Conservation (phyloP, 2,329 filamentous ascomycete genomes). For the Coniochaeta hoffmannii region DNA sequence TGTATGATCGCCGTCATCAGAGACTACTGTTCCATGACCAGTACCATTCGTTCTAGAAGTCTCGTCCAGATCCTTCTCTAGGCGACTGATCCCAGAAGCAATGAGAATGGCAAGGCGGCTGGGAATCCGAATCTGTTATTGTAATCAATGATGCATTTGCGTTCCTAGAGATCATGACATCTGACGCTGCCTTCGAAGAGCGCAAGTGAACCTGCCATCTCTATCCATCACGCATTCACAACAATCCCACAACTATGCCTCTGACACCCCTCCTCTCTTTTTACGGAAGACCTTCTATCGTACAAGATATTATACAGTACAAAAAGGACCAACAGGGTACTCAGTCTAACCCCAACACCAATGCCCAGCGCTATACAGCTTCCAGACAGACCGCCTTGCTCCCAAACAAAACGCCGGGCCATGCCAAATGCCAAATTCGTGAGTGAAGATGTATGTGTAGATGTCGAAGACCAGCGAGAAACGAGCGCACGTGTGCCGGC, state of each 20-base stretch:
- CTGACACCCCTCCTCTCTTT: background rate
- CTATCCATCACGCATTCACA: too few species aligned
- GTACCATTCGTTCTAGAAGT: background rate
- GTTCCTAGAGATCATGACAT: background rate
- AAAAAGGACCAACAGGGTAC: background rate
- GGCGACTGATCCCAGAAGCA: too few species aligned
- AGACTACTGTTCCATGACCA: background rate
- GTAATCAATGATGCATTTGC: background rate
- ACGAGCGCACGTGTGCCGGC: background rate
- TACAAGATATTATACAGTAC: constrained; percentile 5
- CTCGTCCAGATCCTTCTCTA: too few species aligned
- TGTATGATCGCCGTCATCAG: background rate
- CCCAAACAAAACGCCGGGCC: constrained; percentile 36
- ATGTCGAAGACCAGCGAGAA: constrained; percentile 4
- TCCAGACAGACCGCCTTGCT: constrained; percentile 3
- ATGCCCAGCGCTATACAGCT: background rate
- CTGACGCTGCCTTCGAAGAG: too few species aligned
- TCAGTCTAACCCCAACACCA: constrained; percentile 2
- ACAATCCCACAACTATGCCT: too few species aligned
- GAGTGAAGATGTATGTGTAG: constrained; percentile 46
- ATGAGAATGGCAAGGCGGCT: background rate
- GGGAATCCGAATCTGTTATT: background rate
- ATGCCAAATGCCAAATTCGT: constrained; percentile 34
- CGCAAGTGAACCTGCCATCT: background rate
- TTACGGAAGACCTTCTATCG: constrained; percentile 1